Conservation (phyloP, 495 filamentous ascomycete species). For the Cercophora sp. region DNA sequence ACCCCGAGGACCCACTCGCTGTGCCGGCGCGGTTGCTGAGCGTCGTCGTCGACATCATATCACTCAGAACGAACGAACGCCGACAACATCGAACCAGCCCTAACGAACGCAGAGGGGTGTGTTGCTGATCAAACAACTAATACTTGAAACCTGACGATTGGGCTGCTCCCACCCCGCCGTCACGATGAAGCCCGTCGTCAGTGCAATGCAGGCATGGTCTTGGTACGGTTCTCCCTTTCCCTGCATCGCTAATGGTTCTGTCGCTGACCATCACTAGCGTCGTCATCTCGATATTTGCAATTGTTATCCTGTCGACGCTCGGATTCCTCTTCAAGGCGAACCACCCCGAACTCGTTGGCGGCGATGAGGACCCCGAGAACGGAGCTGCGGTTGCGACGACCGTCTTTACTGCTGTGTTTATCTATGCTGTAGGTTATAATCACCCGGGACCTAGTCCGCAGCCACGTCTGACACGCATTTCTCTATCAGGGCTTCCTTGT, state of each 20-base stretch:
- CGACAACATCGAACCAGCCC: neutral
- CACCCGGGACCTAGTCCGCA: no score
- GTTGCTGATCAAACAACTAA: no score
- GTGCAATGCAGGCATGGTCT: slow-evolving; percentile 87
- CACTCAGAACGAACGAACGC: neutral
- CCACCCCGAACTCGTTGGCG: slow-evolving; percentile 77
- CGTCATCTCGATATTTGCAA: slow-evolving; percentile 82
- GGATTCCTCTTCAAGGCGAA: slow-evolving; percentile 72
- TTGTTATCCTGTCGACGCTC: slow-evolving; percentile 80
- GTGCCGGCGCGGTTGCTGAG: neutral
- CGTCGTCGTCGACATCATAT: neutral
- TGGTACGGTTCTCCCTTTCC: slow-evolving; percentile 54
- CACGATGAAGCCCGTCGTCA: slow-evolving; percentile 89
- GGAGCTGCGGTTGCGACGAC: slow-evolving; percentile 73
- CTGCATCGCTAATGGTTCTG: neutral
- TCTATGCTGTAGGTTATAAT: slow-evolving; percentile 78
- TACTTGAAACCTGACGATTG: neutral
- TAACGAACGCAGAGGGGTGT: neutral
- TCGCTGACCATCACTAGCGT: slow-evolving; percentile 51
- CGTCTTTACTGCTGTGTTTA: slow-evolving; percentile 76
- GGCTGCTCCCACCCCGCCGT: slow-evolving; percentile 9
- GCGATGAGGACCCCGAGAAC: slow-evolving; percentile 66
- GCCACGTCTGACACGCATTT: no score
- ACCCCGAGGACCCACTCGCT: neutral
- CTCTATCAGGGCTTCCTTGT: slow-evolving; percentile 72